phyloP scores from a whole-genome alignment of 2,329 filamentous ascomycete species.

The Pseudocercospora pini-densiflorae region DNA sequence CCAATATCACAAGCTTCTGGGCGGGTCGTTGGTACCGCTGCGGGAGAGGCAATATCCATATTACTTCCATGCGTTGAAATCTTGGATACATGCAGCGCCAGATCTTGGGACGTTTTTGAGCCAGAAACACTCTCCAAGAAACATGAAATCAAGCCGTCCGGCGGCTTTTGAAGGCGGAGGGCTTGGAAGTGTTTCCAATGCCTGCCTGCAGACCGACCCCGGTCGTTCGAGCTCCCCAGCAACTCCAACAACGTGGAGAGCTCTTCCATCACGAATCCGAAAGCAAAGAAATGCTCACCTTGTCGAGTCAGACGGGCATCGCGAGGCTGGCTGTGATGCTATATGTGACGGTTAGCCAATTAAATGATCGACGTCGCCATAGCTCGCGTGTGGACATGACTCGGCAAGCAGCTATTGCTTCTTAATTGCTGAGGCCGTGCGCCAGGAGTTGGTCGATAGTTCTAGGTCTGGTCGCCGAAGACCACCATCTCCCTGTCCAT shows the following conservation, averaged over 20 bases:
- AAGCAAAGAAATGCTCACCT: neutral
- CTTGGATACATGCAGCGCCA: neutral
- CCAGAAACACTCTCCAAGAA: neutral
- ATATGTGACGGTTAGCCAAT: neutral
- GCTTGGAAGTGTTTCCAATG: neutral
- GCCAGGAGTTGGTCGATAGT: neutral
- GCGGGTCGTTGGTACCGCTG: neutral
- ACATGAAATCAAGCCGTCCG: no score
- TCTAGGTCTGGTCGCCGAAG: neutral
- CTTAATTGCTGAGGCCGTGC: slow-evolving; percentile 1
- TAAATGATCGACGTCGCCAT: neutral
- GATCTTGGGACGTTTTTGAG: neutral
- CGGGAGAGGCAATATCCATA: neutral
- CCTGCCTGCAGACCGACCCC: neutral
- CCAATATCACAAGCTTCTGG: neutral
- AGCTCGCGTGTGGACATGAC: slow-evolving; percentile 1
- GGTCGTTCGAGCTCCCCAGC: neutral
- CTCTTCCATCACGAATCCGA: neutral
- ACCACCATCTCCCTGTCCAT: slow-evolving; percentile 7
- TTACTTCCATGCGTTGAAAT: neutral
- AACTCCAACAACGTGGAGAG: slow-evolving; percentile 1
- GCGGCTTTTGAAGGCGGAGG: neutral
- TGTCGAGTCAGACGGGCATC: neutral
- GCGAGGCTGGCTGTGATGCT: neutral
- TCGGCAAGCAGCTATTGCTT: neutral